Evolutionary conservation across 2,329 filamentous ascomycete genomes (phyloP).

Genomic region (Fusarium aywerte): DNA sequence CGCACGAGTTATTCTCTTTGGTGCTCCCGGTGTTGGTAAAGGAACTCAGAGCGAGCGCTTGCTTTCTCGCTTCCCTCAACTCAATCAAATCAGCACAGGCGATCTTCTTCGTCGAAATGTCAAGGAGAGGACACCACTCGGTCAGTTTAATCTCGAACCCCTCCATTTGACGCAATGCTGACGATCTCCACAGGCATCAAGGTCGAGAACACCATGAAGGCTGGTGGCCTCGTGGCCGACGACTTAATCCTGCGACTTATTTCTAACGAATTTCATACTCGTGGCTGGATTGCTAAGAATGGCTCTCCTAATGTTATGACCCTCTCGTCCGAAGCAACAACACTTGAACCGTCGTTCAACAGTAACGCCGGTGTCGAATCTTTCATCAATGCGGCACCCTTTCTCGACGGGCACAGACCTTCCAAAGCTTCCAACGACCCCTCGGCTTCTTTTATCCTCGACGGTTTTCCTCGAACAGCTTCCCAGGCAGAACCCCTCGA

Average conservation of each 20-base stretch:
- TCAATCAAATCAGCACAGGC: slow-evolving; percentile 92
- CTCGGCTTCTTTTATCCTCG: slow-evolving; percentile 89
- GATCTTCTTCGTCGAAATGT: slow-evolving; percentile 95
- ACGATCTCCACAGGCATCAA: slow-evolving; percentile 74
- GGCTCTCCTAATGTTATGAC: slow-evolving; percentile 62
- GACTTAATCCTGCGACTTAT: slow-evolving; percentile 92
- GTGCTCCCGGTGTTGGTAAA: slow-evolving; percentile 96
- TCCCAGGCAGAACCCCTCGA: slow-evolving; percentile 82
- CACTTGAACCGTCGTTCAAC: slow-evolving; percentile 50
- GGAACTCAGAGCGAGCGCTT: slow-evolving; percentile 94
- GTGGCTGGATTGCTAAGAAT: slow-evolving; percentile 79
- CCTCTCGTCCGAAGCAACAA: slow-evolving; percentile 57
- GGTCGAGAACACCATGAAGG: slow-evolving; percentile 88
- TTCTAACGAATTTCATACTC: slow-evolving; percentile 83
- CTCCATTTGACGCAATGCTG: neutral
- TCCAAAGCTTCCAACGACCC: slow-evolving; percentile 72
- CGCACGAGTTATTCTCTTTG: slow-evolving; percentile 92
- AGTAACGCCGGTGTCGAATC: slow-evolving; percentile 52
- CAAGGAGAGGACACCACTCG: slow-evolving; percentile 84
- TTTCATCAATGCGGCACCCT: slow-evolving; percentile 55
- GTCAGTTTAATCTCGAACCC: slow-evolving; percentile 60
- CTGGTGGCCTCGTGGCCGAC: slow-evolving; percentile 90
- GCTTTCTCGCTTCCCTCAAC: slow-evolving; percentile 84
- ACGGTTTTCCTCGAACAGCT: slow-evolving; percentile 93
- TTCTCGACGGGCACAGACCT: slow-evolving; percentile 52